phyloP scores from a whole-genome alignment of 1,139 yeast genomes.

The Arxiozyma heterogenica region DNA sequence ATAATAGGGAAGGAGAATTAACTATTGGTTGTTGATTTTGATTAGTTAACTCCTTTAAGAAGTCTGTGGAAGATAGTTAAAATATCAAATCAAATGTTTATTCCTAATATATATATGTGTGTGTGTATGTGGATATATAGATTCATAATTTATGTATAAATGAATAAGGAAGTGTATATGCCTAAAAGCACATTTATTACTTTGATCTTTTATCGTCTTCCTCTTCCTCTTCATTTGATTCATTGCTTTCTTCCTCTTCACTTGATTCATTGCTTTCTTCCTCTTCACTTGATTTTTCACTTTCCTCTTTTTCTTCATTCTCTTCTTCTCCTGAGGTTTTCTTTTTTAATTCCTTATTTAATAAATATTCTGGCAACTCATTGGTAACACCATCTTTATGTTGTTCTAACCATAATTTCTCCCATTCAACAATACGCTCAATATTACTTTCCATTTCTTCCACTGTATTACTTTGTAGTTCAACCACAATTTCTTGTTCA shows the following conservation, averaged over 20 bases:
- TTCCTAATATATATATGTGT: no score
- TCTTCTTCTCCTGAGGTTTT: constrained; percentile 3
- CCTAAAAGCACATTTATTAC: no score
- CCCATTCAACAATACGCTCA: constrained; percentile 67
- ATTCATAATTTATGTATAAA: not conserved
- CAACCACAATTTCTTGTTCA: constrained; percentile 72
- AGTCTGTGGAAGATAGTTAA: not conserved
- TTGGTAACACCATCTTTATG: constrained; percentile 41
- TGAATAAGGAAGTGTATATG: not conserved
- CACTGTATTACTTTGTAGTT: constrained; percentile 57
- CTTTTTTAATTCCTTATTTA: constrained; percentile 11
- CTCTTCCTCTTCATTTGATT: not conserved
- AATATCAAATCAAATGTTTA: no score
- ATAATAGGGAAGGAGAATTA: no score
- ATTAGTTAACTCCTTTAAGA: not conserved
- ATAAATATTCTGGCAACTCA: constrained; percentile 29
- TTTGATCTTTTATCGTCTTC: not conserved
- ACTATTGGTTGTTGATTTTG: not conserved
- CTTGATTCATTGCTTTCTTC: constrained; percentile 2
- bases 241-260: not conserved
- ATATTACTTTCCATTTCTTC: constrained; percentile 78
- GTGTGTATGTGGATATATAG: not conserved
- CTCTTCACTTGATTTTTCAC: not conserved
- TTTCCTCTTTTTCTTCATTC: constrained; percentile 5
- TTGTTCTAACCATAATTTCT: constrained; percentile 54